Evolutionary conservation across 148 eudicot species (phyloP).

Genomic region (Arbutus unedo): DNA sequence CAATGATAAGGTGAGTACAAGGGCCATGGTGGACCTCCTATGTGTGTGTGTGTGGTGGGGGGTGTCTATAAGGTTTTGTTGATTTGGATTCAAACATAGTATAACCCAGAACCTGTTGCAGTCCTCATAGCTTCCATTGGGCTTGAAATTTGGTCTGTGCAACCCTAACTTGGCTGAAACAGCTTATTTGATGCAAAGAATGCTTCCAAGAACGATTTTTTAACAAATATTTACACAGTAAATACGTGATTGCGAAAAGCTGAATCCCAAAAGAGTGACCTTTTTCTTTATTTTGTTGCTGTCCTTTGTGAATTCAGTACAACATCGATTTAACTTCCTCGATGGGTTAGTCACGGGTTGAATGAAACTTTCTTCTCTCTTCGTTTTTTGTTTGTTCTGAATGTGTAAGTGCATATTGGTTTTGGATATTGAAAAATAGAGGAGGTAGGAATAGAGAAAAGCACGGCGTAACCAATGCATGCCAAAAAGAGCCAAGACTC

Average conservation of each 20-base stretch:
- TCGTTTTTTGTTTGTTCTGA: background rate
- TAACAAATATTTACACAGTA: background rate
- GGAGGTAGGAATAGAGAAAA: slow-evolving; percentile 31
- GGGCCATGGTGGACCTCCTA: background rate
- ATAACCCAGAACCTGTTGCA: too few species aligned
- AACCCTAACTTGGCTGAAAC: background rate
- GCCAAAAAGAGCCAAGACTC: background rate
- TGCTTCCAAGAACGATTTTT: background rate
- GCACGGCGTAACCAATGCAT: slow-evolving; percentile 10
- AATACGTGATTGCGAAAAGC: background rate
- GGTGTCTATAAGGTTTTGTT: background rate
- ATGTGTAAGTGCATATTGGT: background rate
- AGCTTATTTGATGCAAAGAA: background rate
- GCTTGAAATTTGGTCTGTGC: too few species aligned
- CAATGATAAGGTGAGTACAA: slow-evolving; percentile 59
- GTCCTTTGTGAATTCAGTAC: background rate
- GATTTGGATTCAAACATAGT: background rate
- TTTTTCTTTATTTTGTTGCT: background rate
- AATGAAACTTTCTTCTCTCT: background rate
- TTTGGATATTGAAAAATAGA: background rate
- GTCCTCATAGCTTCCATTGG: too few species aligned
- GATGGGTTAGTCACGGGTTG: too few species aligned
- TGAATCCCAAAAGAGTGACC: background rate
- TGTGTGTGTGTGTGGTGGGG: background rate
- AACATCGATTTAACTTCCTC: background rate